A percentile compares a stretch with the other conserved stretches of the same genome.
phyloP scores from a whole-genome alignment of 495 filamentous ascomycete genomes.

The Barbatosphaeria neglecta region DNA sequence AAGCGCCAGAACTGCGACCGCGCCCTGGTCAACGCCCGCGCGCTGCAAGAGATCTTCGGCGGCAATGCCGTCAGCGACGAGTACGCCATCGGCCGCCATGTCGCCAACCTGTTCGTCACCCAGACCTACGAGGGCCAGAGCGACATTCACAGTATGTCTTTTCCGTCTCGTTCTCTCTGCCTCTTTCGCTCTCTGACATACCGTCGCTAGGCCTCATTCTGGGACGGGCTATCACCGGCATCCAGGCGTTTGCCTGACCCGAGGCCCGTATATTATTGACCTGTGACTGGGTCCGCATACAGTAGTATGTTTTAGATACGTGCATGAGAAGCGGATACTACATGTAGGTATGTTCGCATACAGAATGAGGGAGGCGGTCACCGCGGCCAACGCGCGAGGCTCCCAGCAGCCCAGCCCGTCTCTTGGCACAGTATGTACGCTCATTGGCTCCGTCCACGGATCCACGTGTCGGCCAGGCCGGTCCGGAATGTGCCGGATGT shows the following conservation, averaged over 20 bases:
- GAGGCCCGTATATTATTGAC: no score
- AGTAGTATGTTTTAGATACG: no score
- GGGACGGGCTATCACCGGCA: conserved; percentile 49
- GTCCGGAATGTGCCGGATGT: not conserved
- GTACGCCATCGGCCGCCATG: conserved; percentile 88
- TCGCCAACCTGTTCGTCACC: conserved; percentile 92
- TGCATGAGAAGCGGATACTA: no score
- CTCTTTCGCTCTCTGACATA: not conserved
- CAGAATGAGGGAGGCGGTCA: no score
- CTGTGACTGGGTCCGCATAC: no score
- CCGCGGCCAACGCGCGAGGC: no score
- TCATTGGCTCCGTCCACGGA: no score
- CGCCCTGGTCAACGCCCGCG: conserved; percentile 66
- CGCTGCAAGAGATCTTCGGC: conserved; percentile 88
- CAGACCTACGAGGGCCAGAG: conserved; percentile 97
- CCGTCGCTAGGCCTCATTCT: conserved; percentile 40
- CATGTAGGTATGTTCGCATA: no score
- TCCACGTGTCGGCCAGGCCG: not conserved
- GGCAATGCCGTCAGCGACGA: conserved; percentile 96
- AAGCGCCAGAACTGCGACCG: conserved; percentile 97
- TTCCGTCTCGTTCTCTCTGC: not conserved
- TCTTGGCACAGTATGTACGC: no score
- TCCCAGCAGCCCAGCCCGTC: no score
- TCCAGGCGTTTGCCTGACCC: conserved; percentile 44
- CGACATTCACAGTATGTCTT: conserved; percentile 78